A percentile compares a stretch with the other conserved stretches of the same genome.
phyloP scores from a whole-genome alignment of 345 rosid species.

The Microcos paniculata region DNA sequence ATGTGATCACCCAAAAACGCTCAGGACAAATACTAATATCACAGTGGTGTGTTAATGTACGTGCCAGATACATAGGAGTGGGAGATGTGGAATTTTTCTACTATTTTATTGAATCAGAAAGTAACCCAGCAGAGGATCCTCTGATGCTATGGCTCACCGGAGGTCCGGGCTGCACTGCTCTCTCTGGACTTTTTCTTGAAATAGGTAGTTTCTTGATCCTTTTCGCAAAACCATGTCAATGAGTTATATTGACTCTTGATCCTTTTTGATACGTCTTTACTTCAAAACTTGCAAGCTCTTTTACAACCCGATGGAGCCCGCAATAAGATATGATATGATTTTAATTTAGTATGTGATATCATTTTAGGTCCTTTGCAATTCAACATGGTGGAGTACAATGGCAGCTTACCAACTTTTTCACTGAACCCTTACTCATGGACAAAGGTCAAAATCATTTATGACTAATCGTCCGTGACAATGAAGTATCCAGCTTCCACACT shows the following conservation, averaged over 20 bases:
- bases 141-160: conserved; percentile 36
- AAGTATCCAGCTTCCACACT: not conserved
- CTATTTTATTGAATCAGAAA: conserved; percentile 37
- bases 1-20: no score
- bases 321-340: not conserved
- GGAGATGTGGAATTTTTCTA: conserved; percentile 36
- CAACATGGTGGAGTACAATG: conserved; percentile 18
- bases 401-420: conserved; percentile 20
- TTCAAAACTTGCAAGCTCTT: not conserved
- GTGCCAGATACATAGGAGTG: conserved; percentile 34
- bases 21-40: no score
- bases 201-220: not conserved
- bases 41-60: not conserved
- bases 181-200: conserved; percentile 11
- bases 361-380: conserved; percentile 25
- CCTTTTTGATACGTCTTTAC: no score
- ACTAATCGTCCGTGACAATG: not conserved
- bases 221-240: not conserved
- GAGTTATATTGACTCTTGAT: not conserved
- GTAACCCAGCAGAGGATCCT: conserved; percentile 35
- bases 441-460: conserved; percentile 1
- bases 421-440: conserved; percentile 25
- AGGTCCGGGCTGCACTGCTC: conserved; percentile 43
- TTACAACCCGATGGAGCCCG: not conserved
- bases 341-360: not conserved